Evolutionary conservation across 1,139 yeast genomes (phyloP).

Genomic region (Debaryomycetaceae sp.): DNA sequence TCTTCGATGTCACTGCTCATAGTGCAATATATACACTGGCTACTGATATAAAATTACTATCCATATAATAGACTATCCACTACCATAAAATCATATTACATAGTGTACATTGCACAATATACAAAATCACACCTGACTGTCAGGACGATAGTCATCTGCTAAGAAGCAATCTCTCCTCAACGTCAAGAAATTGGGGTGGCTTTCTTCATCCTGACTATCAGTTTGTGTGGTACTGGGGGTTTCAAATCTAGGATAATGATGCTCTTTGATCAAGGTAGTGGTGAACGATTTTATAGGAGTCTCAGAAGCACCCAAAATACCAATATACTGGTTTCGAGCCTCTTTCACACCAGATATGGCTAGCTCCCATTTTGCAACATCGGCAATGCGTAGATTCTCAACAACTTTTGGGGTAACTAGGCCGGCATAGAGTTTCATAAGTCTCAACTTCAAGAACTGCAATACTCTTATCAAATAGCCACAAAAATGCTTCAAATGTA

Average conservation of each 20-base stretch:
- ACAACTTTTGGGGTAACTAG: conserved; percentile 25
- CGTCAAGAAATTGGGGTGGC: conserved; percentile 3
- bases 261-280: conserved; percentile 28
- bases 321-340: conserved; percentile 23
- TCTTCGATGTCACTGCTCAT: conserved; percentile 27
- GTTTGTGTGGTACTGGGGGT: not conserved
- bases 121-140: no score
- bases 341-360: conserved; percentile 23
- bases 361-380: conserved; percentile 28
- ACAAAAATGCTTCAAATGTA: conserved; percentile 22
- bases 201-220: not conserved
- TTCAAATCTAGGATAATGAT: conserved; percentile 24
- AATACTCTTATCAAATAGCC: conserved; percentile 33
- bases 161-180: conserved; percentile 4
- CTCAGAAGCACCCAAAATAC: conserved; percentile 23
- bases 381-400: conserved; percentile 26
- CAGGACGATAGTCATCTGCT: conserved; percentile 2
- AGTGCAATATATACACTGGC: not conserved
- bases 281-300: conserved; percentile 24
- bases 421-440: conserved; percentile 23
- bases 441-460: conserved; percentile 25
- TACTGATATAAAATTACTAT: not conserved
- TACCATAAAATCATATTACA: no score
- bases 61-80: no score
- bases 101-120: no score